Evolutionary conservation across 108 stramenopile species (phyloP).

Genomic region (Pseudonitzschia multiseries): DNA sequence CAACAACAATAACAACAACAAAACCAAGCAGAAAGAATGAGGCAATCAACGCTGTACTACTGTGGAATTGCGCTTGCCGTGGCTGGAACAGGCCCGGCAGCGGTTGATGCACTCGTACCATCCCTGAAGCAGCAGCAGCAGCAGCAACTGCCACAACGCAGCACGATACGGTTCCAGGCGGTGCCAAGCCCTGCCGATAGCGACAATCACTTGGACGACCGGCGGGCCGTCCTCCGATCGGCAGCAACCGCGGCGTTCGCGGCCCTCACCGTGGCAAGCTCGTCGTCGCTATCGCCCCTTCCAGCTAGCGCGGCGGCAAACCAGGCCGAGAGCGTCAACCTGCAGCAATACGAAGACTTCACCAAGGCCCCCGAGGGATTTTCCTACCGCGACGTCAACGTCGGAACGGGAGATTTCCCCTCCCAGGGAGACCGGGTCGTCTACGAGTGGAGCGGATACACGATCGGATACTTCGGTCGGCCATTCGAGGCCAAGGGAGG

Average conservation of each 20-base stretch:
- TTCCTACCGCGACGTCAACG: constrained; percentile 72
- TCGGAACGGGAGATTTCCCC: constrained; percentile 43
- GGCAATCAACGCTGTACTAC: not conserved
- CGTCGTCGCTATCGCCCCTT: not conserved
- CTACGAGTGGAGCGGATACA: constrained; percentile 96
- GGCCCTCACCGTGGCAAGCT: no score
- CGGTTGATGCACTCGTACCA: not conserved
- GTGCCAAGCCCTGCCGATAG: not conserved
- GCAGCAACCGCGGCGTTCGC: not conserved
- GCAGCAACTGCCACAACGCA: no score
- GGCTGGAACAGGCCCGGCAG: constrained; percentile 2
- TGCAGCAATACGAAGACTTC: constrained; percentile 81
- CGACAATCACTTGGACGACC: not conserved
- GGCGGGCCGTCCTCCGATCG: not conserved
- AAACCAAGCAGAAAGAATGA: not conserved
- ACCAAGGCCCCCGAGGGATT: constrained; percentile 51
- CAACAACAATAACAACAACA: no score
- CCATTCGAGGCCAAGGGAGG: constrained; percentile 90
- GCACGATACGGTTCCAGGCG: not conserved
- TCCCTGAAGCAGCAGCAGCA: not conserved
- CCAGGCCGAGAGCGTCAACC: constrained; percentile 8
- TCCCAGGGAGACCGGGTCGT: constrained; percentile 82
- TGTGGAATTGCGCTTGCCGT: not conserved
- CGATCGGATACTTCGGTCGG: constrained; percentile 90
- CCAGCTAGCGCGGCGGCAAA: not conserved